Evolutionary conservation across 345 rosid genomes (phyloP), one percentile per base, ranked within the genome.

Genomic region (Balakata baccata): DNA sequence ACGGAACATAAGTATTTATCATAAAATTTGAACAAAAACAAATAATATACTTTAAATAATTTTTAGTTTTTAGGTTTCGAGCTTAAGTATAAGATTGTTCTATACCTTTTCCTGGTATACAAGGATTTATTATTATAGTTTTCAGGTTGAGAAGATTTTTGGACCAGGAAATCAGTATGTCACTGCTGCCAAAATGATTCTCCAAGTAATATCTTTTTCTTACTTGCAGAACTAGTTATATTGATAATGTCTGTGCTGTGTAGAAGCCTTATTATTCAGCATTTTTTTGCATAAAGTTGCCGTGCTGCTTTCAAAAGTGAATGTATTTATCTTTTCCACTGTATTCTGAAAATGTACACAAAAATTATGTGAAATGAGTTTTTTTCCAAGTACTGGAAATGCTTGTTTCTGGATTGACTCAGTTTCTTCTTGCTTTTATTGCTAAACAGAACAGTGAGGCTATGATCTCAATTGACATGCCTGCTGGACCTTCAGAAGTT

Each of bases 401-500:
- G 5, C 57, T 34, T 20, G 5, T 20, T 38, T 22, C 18, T 63
- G n/a, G 25, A n/a, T 62, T 67, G 17, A 3, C 8, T 45, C 52
- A 39, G 11, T 10, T 70, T 58, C 20, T 66, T 6, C 0, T 52
- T 49, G 3, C 11, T 61, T 20, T 57, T 71, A 7, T 73, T 41
- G 54, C 54, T 43, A 37, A 49, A 69, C 91, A 95, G 99, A 95
- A 92, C 81, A 95, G 97, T 61, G 99, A 92, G 83, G 99, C 98
- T 78, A 91, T 95, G 99, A 80, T 95, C 76, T 92, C 98, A 2
- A 95, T 95, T 80, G 99, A 95, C 89, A 92, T 95, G 99, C 99
- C 98, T 60, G 99, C 98, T 70, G 99, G 98, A 54, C 99, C 98
- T 87, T 95, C 97, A 7, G 98, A 95, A 82, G 99, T 92, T 67